Percentiles rank a stretch among this genome's conserved stretches.
Conservation (phyloP, 2,329 filamentous ascomycete species). For the Aspergillus felis region DNA sequence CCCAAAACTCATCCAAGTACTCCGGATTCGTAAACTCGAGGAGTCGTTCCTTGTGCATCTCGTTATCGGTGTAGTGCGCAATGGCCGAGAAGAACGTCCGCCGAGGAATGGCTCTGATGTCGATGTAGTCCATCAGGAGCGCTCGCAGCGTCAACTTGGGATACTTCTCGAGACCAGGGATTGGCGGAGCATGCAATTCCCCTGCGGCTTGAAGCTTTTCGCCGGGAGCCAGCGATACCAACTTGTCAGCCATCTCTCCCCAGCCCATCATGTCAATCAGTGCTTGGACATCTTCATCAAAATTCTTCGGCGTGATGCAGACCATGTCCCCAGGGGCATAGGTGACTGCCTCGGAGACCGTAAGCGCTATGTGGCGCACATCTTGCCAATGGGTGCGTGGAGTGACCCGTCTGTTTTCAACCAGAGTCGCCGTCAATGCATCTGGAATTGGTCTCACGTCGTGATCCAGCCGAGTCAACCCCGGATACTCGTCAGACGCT, state of each 20-base stretch:
- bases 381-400: slow-evolving; percentile 84
- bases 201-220: slow-evolving; percentile 21
- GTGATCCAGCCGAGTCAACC: slow-evolving; percentile 29
- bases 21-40: slow-evolving; percentile 76
- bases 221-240: slow-evolving; percentile 51
- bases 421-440: slow-evolving; percentile 55
- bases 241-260: slow-evolving; percentile 66
- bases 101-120: slow-evolving; percentile 84
- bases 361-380: slow-evolving; percentile 73
- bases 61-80: slow-evolving; percentile 68
- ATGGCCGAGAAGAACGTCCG: slow-evolving; percentile 80
- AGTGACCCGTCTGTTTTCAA: slow-evolving; percentile 69
- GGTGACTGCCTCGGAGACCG: slow-evolving; percentile 37
- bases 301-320: slow-evolving; percentile 83
- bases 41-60: slow-evolving; percentile 73
- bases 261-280: slow-evolving; percentile 78
- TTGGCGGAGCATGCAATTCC: slow-evolving; percentile 24
- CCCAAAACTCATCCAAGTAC: slow-evolving; percentile 86
- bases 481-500: slow-evolving; percentile 14
- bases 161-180: slow-evolving; percentile 34
- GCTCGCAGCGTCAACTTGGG: slow-evolving; percentile 61
- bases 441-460: slow-evolving; percentile 57
- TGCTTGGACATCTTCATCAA: slow-evolving; percentile 70
- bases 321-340: slow-evolving; percentile 75
- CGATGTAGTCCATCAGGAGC: slow-evolving; percentile 76